Percentiles rank a stretch among this genome's conserved stretches.
These are phyloP conservation scores for Chrysopogon serrulatus DNA, from an alignment of 176 grass and related monocot species.

Conservation along the genomic window DNA sequence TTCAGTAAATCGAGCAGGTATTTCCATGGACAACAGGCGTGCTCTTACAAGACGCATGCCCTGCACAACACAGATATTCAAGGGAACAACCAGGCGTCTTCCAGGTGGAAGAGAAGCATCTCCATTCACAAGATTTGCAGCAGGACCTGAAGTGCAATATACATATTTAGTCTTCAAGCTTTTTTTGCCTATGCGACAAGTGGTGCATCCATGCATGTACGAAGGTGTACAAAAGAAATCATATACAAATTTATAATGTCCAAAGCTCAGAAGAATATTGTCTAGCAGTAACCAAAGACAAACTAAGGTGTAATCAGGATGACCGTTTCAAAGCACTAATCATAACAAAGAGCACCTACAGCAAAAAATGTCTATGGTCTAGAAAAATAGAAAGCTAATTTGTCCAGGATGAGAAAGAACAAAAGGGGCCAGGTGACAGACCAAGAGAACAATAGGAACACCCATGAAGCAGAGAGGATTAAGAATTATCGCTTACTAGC, in stretches of 20 bases:
- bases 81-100: constrained; percentile 71
- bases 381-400: background rate
- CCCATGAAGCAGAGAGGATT: background rate
- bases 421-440: background rate
- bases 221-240: background rate
- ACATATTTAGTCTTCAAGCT: constrained; percentile 18
- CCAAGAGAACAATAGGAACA: background rate
- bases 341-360: background rate
- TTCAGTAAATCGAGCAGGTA: constrained; percentile 71
- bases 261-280: background rate
- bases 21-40: constrained; percentile 92
- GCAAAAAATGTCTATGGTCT: background rate
- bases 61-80: constrained; percentile 90
- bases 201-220: background rate
- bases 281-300: background rate
- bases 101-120: constrained; percentile 72
- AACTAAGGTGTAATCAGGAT: background rate
- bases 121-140: constrained; percentile 19
- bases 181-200: background rate
- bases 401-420: background rate
- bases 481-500: background rate
- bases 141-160: constrained; percentile 52
- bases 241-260: background rate
- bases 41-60: constrained; percentile 86
- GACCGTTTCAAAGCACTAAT: constrained; percentile 18